Evolutionary conservation across 345 rosid species (phyloP), one percentile per base, ranked within the genome.

Genomic region (Anastatica hierochuntica): DNA sequence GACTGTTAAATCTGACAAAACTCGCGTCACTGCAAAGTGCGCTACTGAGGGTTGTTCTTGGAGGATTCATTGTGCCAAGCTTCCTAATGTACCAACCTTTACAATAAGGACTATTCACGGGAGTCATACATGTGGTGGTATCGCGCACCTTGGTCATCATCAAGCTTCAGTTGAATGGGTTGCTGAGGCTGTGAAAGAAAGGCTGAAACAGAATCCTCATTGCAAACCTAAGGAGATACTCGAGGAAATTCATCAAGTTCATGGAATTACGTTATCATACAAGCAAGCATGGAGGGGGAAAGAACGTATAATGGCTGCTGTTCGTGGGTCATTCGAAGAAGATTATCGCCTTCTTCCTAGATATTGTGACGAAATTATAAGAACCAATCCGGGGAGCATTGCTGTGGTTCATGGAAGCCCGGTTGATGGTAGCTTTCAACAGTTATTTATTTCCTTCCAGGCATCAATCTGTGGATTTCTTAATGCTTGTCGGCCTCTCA

Each of bases 261-360:
- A 88, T 64, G 98, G 98, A 8, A 92, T 92, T 23, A 81, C 98
- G 17, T 62, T 88, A 40, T 83, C 98, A 7, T 92, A 85, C 74
- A 92, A 92, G 77, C 98, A 88, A 79, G 97, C 98, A 17, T 92
- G 98, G 98, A 78, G 98, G 42, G 98, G 98, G 49, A 92, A 92
- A 72, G 97, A 92, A 62, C 90, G 94, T 12, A 82, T 88, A 40
- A 88, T 88, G 97, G 88, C 95, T 60, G 80, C 79, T 34, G 81
- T 92, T 77, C 88, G 97, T 15, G 97, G 97, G 13, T 85, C 98
- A 20, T 88, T 85, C 19, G 95, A 92, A 76, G 95, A 92, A 73
- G 95, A 86, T 12, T 88, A 92, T 70, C 84, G 95, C 54, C 58
- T 85, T 62, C 97, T 92, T 61, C 98, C 98, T 43, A 84, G 50